These are phyloP conservation scores for Aspergillus bridgeri DNA, from an alignment of 495 filamentous ascomycete genomes.

Conservation along the genomic window DNA sequence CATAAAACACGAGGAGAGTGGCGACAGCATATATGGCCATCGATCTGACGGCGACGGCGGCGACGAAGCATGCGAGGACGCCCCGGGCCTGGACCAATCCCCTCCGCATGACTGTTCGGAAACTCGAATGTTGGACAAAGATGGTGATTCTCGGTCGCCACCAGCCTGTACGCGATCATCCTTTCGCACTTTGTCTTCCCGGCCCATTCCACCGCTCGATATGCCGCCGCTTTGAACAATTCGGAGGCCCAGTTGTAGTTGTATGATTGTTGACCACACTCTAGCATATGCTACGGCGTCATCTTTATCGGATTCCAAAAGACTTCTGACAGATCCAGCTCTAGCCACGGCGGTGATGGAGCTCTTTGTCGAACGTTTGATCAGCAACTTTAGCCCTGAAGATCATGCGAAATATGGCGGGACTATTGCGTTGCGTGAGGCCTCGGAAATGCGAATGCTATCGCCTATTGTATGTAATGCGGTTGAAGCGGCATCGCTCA, in stretches of 20 bases:
- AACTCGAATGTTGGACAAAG: neutral
- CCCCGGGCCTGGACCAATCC: neutral
- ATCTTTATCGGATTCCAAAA: conserved; percentile 2
- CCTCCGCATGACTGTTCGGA: neutral
- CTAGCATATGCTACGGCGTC: conserved; percentile 1
- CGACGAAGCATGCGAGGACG: neutral
- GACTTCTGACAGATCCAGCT: conserved; percentile 10
- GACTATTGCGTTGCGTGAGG: conserved; percentile 22
- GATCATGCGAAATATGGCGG: conserved; percentile 15
- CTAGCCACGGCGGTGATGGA: conserved; percentile 16
- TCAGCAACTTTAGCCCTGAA: conserved; percentile 21
- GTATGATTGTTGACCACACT: neutral
- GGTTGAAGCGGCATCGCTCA: conserved; percentile 25
- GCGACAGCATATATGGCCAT: neutral
- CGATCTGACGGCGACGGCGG: neutral
- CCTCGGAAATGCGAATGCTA: conserved; percentile 20
- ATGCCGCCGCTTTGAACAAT: neutral
- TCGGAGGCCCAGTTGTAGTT: neutral
- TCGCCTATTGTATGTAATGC: conserved; percentile 23
- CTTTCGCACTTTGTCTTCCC: neutral
- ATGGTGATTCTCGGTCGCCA: neutral
- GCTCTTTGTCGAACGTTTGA: conserved; percentile 21
- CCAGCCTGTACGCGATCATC: neutral
- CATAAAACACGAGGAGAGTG: conserved; percentile 15
- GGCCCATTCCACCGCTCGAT: neutral